Evolutionary conservation across 768 basidiomycete genomes (phyloP), one percentile per base, ranked within the genome.

Genomic region (Candolleomyces aberdarensis): DNA sequence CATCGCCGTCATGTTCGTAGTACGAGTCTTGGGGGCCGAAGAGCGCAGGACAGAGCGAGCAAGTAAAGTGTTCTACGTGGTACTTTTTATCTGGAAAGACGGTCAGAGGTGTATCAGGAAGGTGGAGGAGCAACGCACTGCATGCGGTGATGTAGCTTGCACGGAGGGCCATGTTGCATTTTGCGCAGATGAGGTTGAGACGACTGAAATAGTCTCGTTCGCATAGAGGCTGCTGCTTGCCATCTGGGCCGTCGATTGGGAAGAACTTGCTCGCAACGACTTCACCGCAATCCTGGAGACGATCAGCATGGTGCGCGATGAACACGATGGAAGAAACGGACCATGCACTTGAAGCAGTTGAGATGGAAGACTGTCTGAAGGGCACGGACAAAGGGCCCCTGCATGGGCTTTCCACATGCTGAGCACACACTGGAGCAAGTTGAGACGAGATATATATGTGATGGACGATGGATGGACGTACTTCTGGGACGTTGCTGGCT

Each of bases 101-200:
- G 58, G 56, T 55, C n/a, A 52, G 55, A 31, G 29, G 10, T 39
- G 11, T 13, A 10, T 17, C 32, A 9, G 19, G 17, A 20, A 51
- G 29, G 58, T 51, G 64, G 61, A 48, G 61, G 14, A 39, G 29
- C 26, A 9, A 39, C 79, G 68, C 70, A 98, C 96, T 96, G 82
- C 97, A 97, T 47, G 97, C 97, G 47, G 97, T 99, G 79, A 99
- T 98, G 70, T 99, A 99, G 76, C 94, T 97, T 57, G 95, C 96
- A 69, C 97, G 82, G 62, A 99, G 76, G 44, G 97, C 97, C 80
- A 89, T 86, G 47, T 90, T 89, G 75, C 97, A 99, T 75, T 97
- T 96, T 51, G 89, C 92, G 73, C 97, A 99, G 63, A 99, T 95
- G 68, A 99, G 84, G 75, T 94, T 94, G 57, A 99, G 83, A 59